Evolutionary conservation across 495 filamentous ascomycete species (phyloP), one percentile per base, ranked within the genome.

Genomic region (Neurospora tetrasperma): DNA sequence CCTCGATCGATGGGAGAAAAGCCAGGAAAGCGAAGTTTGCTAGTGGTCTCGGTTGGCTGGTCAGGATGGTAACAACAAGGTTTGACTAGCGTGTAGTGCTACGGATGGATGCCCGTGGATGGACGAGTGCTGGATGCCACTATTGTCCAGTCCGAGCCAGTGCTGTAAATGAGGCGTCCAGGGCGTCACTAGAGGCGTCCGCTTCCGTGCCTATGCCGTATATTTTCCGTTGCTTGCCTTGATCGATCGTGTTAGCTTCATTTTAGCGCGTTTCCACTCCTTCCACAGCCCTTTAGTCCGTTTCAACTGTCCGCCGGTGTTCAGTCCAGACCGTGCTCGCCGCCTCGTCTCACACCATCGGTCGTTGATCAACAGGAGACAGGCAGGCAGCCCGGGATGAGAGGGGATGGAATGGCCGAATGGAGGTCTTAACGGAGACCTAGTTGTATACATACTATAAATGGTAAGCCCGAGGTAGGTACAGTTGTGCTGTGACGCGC

Each of bases 21-120:
- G 54, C 54, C 54, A 31, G 54, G 54, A 66, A 66, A 66, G 54
- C 54, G 54, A 66, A 66, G 54, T 66, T 66, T 66, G 54, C 54
- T 66, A 66, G 54, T 66, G 54, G 54, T 66, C 54, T 66, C 54
- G 54, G 54, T 66, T 66, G 54, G 54, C 54, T 66, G 54, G 54
- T 66, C 54, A 66, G 27, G 7, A 66, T 66, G 54, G 27, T 66
- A 66, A 38, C 54, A 66, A 66, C 54, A 35, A 66, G 27, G 23
- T 66, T 66, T 35, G 54, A 18, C 54, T 66, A 66, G 54, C 27
- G 54, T 38, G 54, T 59, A 31, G 54, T 35, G 12, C 23, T 27
- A 41, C 9, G 14, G 20, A 44, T 35, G 27, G 54, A 31, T 66
- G 46, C 9, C 10, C 11, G n/a, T 27, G 20, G 46, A 20, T 54